phyloP scores from a whole-genome alignment of 192 early-diverging fungal genomes.

The Coemansia sp. region DNA sequence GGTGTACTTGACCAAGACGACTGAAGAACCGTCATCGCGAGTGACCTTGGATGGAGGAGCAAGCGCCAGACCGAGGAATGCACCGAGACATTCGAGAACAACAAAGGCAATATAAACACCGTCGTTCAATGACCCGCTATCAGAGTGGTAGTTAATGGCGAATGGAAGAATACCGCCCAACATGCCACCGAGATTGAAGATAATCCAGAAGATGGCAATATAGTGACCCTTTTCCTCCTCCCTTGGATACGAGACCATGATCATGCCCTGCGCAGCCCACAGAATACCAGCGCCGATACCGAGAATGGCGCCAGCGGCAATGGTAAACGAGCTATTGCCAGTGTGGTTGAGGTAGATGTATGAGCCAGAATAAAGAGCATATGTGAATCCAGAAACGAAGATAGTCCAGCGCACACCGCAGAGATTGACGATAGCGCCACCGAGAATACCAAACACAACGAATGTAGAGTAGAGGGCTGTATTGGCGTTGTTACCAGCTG shows the following conservation, averaged over 20 bases:
- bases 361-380: conserved; percentile 77
- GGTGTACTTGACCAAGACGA: conserved; percentile 70
- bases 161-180: conserved; percentile 77
- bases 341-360: conserved; percentile 71
- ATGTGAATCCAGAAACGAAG: conserved; percentile 66
- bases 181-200: conserved; percentile 84
- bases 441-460: conserved; percentile 73
- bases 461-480: conserved; percentile 80
- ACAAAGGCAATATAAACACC: conserved; percentile 83
- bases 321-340: conserved; percentile 61
- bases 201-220: conserved; percentile 86
- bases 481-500: conserved; percentile 70
- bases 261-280: conserved; percentile 77
- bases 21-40: conserved; percentile 69
- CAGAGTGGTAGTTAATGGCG: conserved; percentile 66
- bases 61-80: conserved; percentile 63
- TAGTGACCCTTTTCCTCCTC: conserved; percentile 79
- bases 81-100: conserved; percentile 71
- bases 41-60: conserved; percentile 66
- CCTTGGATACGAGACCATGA: conserved; percentile 86
- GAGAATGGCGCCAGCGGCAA: conserved; percentile 75
- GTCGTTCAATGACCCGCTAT: conserved; percentile 44
- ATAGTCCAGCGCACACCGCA: conserved; percentile 73
- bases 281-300: conserved; percentile 83
- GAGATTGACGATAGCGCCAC: conserved; percentile 78